Evolutionary conservation across 306 rosid genomes (phyloP).

Genomic region (Medicago lupulina): DNA sequence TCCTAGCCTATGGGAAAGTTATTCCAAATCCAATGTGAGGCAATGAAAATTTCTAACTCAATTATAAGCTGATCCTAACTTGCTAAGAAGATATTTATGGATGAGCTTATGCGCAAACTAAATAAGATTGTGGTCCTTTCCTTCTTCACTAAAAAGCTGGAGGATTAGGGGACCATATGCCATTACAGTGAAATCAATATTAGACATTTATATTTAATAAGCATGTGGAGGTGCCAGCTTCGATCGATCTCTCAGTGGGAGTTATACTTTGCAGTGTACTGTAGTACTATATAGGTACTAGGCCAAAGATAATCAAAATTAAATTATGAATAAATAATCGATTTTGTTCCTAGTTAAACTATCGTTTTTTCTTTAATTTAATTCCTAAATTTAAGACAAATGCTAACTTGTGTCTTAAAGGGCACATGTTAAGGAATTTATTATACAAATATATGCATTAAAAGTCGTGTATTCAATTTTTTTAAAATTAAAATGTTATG

Average conservation of each 20-base stretch:
- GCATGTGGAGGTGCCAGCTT: background rate
- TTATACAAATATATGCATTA: no score
- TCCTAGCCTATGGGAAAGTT: no score
- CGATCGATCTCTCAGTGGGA: background rate
- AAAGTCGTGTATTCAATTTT: no score
- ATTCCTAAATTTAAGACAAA: no score
- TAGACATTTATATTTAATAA: background rate
- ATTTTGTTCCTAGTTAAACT: no score
- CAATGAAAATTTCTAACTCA: background rate
- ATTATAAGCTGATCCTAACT: background rate
- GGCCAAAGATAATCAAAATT: background rate
- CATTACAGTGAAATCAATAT: background rate
- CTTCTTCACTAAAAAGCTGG: background rate
- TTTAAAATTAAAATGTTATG: no score
- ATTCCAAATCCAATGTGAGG: background rate
- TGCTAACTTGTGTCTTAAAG: no score
- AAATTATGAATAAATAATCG: no score
- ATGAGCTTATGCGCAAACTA: conserved; percentile 17
- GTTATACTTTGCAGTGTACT: background rate
- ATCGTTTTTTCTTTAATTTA: no score
- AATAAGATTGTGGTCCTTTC: conserved; percentile 19
- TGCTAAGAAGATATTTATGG: conserved; percentile 13
- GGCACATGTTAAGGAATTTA: no score
- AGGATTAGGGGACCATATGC: conserved; percentile 12
- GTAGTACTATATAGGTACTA: background rate